phyloP scores from a whole-genome alignment of 805 yeast genomes.

The Candida vartiovaarae region DNA sequence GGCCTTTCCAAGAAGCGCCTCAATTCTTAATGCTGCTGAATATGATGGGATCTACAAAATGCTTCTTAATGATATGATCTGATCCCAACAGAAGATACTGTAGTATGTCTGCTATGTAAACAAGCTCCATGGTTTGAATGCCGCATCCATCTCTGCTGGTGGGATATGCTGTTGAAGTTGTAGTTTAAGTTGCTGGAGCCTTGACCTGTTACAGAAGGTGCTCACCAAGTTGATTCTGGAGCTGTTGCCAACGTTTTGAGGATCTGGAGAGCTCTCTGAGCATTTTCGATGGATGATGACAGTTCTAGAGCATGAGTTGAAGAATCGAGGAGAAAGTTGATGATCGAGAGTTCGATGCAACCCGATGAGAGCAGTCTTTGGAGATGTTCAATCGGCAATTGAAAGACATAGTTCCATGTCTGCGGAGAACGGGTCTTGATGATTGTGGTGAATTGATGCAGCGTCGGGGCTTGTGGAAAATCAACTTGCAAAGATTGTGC shows the following conservation, averaged over 20 bases:
- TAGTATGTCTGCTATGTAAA: background rate
- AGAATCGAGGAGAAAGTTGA: constrained; percentile 43
- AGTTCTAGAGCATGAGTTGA: constrained; percentile 3
- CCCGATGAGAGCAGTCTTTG: constrained; percentile 29
- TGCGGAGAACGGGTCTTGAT: constrained; percentile 26
- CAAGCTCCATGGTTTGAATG: background rate
- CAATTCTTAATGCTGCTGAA: too few relatives aligned
- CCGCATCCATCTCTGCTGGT: background rate
- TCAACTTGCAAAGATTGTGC: constrained; percentile 3
- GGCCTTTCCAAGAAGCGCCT: constrained; percentile 6
- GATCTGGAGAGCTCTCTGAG: constrained; percentile 1
- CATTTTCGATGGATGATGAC: background rate
- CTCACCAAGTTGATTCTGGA: constrained; percentile 19
- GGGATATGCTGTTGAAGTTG: background rate
- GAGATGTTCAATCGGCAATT: constrained; percentile 23
- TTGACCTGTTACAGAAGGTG: constrained; percentile 11
- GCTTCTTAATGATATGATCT: too few relatives aligned
- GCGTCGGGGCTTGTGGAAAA: constrained; percentile 40
- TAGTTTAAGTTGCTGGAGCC: background rate
- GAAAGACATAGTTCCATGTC: constrained; percentile 33
- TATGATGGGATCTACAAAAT: too few relatives aligned
- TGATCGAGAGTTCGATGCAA: constrained; percentile 44
- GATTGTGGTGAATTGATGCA: constrained; percentile 37
- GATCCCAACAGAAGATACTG: too few relatives aligned
- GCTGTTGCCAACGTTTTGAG: constrained; percentile 9